A percentile compares a stretch with the other conserved stretches of the same genome.
Conservation (phyloP, 2,329 filamentous ascomycete species). For the Botrytis porri region DNA sequence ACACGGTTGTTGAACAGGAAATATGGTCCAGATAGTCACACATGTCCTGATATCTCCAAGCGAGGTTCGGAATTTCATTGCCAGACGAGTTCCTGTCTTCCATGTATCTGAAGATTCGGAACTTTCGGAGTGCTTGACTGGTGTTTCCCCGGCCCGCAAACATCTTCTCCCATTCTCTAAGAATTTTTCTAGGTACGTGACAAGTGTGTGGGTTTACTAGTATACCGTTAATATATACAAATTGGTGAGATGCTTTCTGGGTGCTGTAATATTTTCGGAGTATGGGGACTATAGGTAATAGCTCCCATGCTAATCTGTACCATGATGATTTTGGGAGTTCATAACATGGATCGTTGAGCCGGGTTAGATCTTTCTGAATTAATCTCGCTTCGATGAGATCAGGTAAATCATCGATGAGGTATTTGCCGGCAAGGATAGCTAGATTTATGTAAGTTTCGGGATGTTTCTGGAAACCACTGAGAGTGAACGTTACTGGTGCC, state of each 20-base stretch:
- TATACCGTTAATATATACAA: background rate
- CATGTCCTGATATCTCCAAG: too few relatives aligned
- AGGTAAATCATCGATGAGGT: background rate
- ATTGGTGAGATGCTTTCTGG: background rate
- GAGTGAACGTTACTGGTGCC: rapidly evolving
- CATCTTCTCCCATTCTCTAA: background rate
- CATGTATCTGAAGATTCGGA: background rate
- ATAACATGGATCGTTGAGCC: background rate
- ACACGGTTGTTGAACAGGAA: background rate
- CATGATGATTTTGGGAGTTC: background rate
- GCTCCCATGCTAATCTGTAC: background rate
- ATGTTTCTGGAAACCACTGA: background rate
- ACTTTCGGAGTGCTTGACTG: background rate
- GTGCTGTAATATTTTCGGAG: background rate
- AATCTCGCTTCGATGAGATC: background rate
- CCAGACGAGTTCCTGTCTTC: too few relatives aligned
- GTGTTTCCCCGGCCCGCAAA: background rate
- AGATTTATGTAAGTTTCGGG: background rate
- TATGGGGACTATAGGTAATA: background rate
- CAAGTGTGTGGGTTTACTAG: background rate
- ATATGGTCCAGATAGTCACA: rapidly evolving
- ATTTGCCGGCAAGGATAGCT: background rate
- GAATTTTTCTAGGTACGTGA: background rate
- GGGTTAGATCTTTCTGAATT: background rate
- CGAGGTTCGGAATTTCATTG: too few relatives aligned